Percentiles rank a stretch among this genome's conserved stretches.
Conservation (phyloP, 805 yeast genomes). For the Zygosaccharomyces rouxii region DNA sequence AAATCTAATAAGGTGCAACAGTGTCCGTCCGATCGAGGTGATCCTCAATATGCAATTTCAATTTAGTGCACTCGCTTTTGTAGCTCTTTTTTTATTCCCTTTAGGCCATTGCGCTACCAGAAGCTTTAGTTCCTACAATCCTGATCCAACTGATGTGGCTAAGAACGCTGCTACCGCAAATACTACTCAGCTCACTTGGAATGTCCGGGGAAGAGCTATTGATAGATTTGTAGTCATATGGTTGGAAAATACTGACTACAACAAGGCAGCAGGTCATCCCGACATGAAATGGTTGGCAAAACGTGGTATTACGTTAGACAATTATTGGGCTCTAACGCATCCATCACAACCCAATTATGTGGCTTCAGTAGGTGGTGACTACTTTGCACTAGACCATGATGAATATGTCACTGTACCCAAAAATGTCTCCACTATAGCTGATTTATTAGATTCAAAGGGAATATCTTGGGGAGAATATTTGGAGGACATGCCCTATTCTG, state of each 20-base stretch:
- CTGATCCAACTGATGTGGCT: slow-evolving; percentile 35
- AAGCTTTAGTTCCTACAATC: slow-evolving; percentile 32
- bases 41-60: background rate
- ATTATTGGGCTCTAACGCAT: slow-evolving; percentile 50
- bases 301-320: slow-evolving; percentile 44
- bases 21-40: background rate
- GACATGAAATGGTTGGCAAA: slow-evolving; percentile 42
- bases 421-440: slow-evolving; percentile 46
- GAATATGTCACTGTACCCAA: slow-evolving; percentile 42
- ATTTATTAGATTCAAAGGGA: slow-evolving; percentile 42
- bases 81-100: slow-evolving; percentile 13
- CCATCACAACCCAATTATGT: slow-evolving; percentile 54
- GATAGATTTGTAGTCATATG: slow-evolving; percentile 43
- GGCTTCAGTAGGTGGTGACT: slow-evolving; percentile 48
- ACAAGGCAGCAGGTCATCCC: slow-evolving; percentile 45
- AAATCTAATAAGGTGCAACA: background rate
- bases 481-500: slow-evolving; percentile 51
- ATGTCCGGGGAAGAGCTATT: slow-evolving; percentile 39
- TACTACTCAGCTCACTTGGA: slow-evolving; percentile 32
- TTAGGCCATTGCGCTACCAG: slow-evolving; percentile 23
- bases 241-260: slow-evolving; percentile 50
- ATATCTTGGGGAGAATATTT: slow-evolving; percentile 54
- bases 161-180: slow-evolving; percentile 35
- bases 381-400: slow-evolving; percentile 46
- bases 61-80: slow-evolving; percentile 4